Evolutionary conservation across 1,139 yeast genomes (phyloP).

Genomic region (Hanseniaspora gamundiae): DNA sequence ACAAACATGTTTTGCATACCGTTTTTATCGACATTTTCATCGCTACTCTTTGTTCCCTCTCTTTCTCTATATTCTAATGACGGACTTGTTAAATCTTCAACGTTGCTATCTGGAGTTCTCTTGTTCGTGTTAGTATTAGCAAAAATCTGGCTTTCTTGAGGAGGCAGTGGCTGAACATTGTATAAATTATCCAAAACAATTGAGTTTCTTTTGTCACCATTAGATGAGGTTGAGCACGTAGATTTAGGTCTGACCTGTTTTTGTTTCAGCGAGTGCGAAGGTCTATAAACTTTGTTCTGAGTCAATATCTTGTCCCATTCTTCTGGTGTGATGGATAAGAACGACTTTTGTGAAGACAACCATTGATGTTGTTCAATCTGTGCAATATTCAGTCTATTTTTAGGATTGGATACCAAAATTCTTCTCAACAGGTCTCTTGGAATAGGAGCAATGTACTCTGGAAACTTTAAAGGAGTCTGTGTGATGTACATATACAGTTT

Average conservation of each 20-base stretch:
- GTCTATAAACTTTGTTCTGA: conserved; percentile 31
- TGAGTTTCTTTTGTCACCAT: conserved; percentile 22
- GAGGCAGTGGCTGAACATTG: conserved; percentile 21
- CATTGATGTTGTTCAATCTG: conserved; percentile 76
- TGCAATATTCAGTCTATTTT: conserved; percentile 52
- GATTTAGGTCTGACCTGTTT: conserved; percentile 25
- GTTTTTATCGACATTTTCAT: background rate
- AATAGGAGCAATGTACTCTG: conserved; percentile 83
- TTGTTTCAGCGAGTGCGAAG: conserved; percentile 24
- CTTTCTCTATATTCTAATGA: conserved; percentile 1
- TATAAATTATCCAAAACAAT: conserved; percentile 22
- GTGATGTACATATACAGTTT: conserved; percentile 86
- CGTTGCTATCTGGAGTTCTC: conserved; percentile 2
- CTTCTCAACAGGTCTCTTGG: conserved; percentile 84
- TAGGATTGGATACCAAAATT: conserved; percentile 73
- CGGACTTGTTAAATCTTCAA: conserved; percentile 3
- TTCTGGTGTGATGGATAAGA: conserved; percentile 70
- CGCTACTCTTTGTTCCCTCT: background rate
- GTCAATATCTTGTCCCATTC: conserved; percentile 64
- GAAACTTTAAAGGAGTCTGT: conserved; percentile 82
- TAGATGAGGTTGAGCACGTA: conserved; percentile 23
- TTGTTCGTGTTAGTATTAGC: conserved; percentile 7
- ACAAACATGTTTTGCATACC: no score
- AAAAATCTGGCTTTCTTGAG: conserved; percentile 20
- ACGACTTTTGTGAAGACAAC: conserved; percentile 70